Conservation (phyloP, 2,329 filamentous ascomycete genomes). For the Elsinoe australis region DNA sequence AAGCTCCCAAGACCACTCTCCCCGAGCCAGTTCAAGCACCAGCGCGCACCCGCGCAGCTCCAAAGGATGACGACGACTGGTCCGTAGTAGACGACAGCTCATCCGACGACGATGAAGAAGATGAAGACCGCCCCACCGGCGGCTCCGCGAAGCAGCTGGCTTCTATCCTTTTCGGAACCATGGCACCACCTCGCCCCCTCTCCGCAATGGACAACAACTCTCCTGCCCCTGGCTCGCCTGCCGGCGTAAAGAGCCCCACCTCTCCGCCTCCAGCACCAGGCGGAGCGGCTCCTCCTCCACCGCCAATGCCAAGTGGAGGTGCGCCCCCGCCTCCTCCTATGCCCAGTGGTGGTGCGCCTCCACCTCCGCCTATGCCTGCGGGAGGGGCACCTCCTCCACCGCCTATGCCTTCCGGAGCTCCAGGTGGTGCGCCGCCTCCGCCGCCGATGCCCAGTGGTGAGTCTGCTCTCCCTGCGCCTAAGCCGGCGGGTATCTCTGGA, state of each 20-base stretch:
- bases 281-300: constrained; percentile 35
- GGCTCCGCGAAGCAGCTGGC: constrained; percentile 85
- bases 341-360: constrained; percentile 36
- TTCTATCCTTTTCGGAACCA: constrained; percentile 91
- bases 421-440: constrained; percentile 31
- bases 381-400: constrained; percentile 41
- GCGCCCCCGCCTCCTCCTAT: constrained; percentile 45
- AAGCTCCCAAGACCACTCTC: constrained; percentile 41
- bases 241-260: constrained; percentile 34
- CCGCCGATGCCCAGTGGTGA: constrained; percentile 27
- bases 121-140: constrained; percentile 71
- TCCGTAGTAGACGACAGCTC: constrained; percentile 52
- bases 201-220: constrained; percentile 69
- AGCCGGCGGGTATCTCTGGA: constrained; percentile 46
- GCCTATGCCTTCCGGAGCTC: constrained; percentile 28
- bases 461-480: constrained; percentile 46
- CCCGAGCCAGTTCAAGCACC: constrained; percentile 41
- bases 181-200: constrained; percentile 84
- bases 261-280: constrained; percentile 40
- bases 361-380: constrained; percentile 38
- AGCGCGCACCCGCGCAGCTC: constrained; percentile 49
- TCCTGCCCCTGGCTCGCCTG: constrained; percentile 33
- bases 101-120: constrained; percentile 62
- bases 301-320: constrained; percentile 25
- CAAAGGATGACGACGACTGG: constrained; percentile 67